Base-by-base conservation (phyloP, 208 protist species). In the Trypanosoma congolense region DNA sequence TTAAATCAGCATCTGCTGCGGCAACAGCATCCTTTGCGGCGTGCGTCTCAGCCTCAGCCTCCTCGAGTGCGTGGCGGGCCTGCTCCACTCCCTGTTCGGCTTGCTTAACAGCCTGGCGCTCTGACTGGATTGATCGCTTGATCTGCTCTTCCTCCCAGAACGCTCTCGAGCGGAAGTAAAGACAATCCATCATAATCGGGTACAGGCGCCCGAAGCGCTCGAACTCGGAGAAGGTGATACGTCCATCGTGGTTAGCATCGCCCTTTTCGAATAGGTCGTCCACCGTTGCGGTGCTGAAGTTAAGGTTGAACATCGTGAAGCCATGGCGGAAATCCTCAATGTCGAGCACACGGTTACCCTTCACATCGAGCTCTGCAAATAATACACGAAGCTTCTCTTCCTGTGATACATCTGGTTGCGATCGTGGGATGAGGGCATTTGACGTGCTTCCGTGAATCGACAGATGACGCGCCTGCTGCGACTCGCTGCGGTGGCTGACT, bases 121-220 rank as follows among this genome's bases (percentile, higher is more conserved):
- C 83, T 8, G 56, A 71, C 55, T 91, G 67, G 49, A 96, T 90
- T 4, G 87, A 77, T 50, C 88, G 87, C 40, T 72, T 80, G 30
- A 93, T 58, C 69, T 90, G 80, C 56, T 92, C 84, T 67, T 96
- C 86, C 46, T 92, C 84, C 87, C 86, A 93, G 59, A 90, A 90
- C n/a, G 86, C 86, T 76, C 92, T 93, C 45, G 73, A 88, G 52
- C 90, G 83, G 68, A 90, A 92, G 68, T 83, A 96, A 18, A 96
- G 72, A 61, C 85, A 93, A 70, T 96, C 86, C 21, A 62, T 83
- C 83, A 96, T 90, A 66, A 93, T 96, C 24, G 90, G 90, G 67
- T 96, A 96, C 14, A 90, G 55, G 14, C 75, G 68, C 4, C 76
- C 78, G 66, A 96, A 93, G 45, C 84, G 86, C 78, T 93, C 86